Base-by-base conservation (phyloP, 2,329 filamentous ascomycete genomes). In the Verticillium nubilum region DNA sequence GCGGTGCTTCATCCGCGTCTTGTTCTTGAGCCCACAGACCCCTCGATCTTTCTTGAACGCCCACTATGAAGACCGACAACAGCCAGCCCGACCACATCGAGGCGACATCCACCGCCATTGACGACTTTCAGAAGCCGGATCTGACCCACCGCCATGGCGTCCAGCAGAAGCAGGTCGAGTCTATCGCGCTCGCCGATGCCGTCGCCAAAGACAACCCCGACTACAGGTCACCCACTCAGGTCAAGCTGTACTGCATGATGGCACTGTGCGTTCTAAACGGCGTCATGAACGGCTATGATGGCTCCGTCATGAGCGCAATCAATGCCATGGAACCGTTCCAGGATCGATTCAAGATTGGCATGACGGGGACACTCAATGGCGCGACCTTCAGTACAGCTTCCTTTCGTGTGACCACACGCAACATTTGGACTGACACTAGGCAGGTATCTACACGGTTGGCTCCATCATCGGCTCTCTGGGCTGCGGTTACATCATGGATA, bases 401-500 rank as follows among this genome's bases (percentile, higher is more conserved):
- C 23, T 25, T 37, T 17, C 13, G 12, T 17, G 23, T 23, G n/a
- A 52, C 17, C 7, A 10, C 23, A 23, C 23, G 23, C 19, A 23
- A 5, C 23, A 13, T 25, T 6, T 25, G n/a, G 50, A 27, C 50
- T 27, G 19, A 27, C 25, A n/a, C 17, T 58, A 3, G 58, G 62
- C 0, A 35, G 62, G 60, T 37, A 65, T 65, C 12, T 65, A 65
- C 56, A 63, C 63, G 4, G 63, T 62, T 7, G 63, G 63, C n/a
- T 61, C 56, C 47, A 61, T 65, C 17, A 12, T 64, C 15, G 63
- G 63, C 1, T 58, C 54, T 35, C 26, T 65, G 3, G 27, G 37
- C 2, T 65, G 63, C 35, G 63, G 63, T 1, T 65, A 64, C 53
- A 56, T 64, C 55, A 65, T 65, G 64, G 63, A 65, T 35, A 54